phyloP scores from a whole-genome alignment of 108 stramenopile genomes.

The Skeletonema costatum region DNA sequence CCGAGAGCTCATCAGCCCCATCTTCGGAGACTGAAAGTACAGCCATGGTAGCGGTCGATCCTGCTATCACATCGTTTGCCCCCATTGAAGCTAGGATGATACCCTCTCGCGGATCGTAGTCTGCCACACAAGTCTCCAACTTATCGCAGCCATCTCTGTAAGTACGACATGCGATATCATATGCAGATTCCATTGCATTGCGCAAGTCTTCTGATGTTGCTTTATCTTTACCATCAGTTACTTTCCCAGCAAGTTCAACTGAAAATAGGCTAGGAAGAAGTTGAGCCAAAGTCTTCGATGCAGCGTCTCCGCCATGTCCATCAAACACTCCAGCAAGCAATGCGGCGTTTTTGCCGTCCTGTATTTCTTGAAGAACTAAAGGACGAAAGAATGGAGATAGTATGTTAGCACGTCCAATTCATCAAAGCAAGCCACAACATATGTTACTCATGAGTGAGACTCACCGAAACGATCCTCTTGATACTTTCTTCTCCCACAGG shows the following conservation, averaged over 20 bases:
- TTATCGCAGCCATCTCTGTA: conserved; percentile 70
- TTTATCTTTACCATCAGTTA: not conserved
- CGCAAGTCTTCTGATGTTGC: conserved; percentile 17
- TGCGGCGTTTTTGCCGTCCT: conserved; percentile 54
- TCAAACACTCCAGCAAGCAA: conserved; percentile 81
- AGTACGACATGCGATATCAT: conserved; percentile 55
- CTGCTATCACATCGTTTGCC: conserved; percentile 39
- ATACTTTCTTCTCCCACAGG: conserved; percentile 60
- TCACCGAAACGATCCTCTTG: conserved; percentile 80
- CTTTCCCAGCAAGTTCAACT: conserved; percentile 41
- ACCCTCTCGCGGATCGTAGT: conserved; percentile 59
- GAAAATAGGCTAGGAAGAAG: conserved; percentile 57
- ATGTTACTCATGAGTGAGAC: not conserved
- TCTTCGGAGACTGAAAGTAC: conserved; percentile 55
- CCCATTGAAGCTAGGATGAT: not conserved
- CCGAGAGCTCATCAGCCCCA: conserved; percentile 51
- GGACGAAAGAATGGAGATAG: not conserved
- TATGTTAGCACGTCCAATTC: not conserved
- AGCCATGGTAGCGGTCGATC: conserved; percentile 68
- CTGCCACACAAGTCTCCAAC: conserved; percentile 60
- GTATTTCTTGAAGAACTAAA: conserved; percentile 70
- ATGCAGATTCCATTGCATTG: conserved; percentile 47
- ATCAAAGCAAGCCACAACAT: not conserved
- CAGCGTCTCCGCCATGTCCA: conserved; percentile 78
- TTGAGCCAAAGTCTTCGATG: conserved; percentile 57